Evolutionary conservation across 129 eudicot species (phyloP).

Genomic region (Lactuca saligna): DNA sequence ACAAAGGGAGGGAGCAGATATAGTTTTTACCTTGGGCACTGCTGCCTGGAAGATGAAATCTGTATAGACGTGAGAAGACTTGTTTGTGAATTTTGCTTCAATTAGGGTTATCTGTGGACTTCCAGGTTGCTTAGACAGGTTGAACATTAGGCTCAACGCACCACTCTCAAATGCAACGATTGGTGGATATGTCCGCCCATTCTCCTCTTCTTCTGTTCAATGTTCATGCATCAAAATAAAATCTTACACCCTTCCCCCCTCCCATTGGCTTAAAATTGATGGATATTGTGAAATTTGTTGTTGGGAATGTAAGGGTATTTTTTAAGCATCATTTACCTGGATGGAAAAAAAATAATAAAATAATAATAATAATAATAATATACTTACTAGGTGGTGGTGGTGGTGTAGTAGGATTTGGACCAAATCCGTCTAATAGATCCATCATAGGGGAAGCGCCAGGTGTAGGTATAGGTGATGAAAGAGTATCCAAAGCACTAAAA

Average conservation of each 20-base stretch:
- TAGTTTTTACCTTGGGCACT: conserved; percentile 75
- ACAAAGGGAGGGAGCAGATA: too few relatives aligned
- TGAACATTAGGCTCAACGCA: conserved; percentile 64
- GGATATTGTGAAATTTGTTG: too few relatives aligned
- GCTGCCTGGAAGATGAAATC: conserved; percentile 96
- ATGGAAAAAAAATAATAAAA: background rate
- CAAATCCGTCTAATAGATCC: conserved; percentile 81
- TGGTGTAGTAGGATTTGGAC: conserved; percentile 38
- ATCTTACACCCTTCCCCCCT: too few relatives aligned
- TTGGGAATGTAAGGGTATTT: too few relatives aligned
- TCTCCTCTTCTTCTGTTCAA: conserved; percentile 35
- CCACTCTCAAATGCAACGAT: conserved; percentile 86
- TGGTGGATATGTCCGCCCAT: conserved; percentile 67
- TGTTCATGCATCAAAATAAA: conserved; percentile 11
- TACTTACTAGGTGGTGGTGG: conserved; percentile 51
- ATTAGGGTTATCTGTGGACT: conserved; percentile 59
- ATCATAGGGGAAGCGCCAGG: conserved; percentile 53
- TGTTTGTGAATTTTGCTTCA: conserved; percentile 68
- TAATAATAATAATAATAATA: too few relatives aligned
- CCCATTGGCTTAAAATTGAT: too few relatives aligned
- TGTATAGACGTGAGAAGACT: conserved; percentile 57
- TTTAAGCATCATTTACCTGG: too few relatives aligned
- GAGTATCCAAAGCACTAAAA: conserved; percentile 31
- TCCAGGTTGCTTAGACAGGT: conserved; percentile 74
- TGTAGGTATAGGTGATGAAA: conserved; percentile 48